phyloP scores from a whole-genome alignment of 2,329 filamentous ascomycete genomes.

The Aureobasidium leucospermi region DNA sequence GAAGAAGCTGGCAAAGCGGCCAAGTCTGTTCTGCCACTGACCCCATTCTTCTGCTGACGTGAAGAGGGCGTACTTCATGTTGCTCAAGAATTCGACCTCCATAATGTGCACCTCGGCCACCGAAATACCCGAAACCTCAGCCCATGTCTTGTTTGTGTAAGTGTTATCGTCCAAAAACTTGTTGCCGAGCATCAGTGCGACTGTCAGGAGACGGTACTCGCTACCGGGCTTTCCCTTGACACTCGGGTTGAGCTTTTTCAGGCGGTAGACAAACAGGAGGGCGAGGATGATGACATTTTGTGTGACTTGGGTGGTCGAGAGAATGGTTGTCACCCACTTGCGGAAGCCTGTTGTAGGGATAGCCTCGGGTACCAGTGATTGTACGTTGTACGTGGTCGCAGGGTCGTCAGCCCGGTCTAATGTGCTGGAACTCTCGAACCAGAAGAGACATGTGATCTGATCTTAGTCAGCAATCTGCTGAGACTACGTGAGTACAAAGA shows the following conservation, averaged over 20 bases:
- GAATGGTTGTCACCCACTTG: slow-evolving; percentile 87
- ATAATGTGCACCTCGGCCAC: slow-evolving; percentile 96
- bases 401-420: slow-evolving; percentile 64
- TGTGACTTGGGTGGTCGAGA: slow-evolving; percentile 91
- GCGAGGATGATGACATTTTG: slow-evolving; percentile 91
- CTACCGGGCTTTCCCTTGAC: slow-evolving; percentile 90
- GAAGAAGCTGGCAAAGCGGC: slow-evolving; percentile 77
- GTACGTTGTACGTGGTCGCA: slow-evolving; percentile 27
- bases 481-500: neutral
- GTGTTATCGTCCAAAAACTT: slow-evolving; percentile 99
- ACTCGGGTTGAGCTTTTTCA: slow-evolving; percentile 82
- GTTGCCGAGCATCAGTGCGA: slow-evolving; percentile 95
- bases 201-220: slow-evolving; percentile 85
- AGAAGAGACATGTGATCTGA: slow-evolving; percentile 92
- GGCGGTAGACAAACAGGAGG: slow-evolving; percentile 81
- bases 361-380: slow-evolving; percentile 60
- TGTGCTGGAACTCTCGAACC: slow-evolving; percentile 86
- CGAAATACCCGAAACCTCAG: slow-evolving; percentile 88
- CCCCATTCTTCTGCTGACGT: slow-evolving; percentile 82
- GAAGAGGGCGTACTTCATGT: slow-evolving; percentile 90
- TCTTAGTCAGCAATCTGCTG: slow-evolving; percentile 17
- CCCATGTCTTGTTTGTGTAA: slow-evolving; percentile 99
- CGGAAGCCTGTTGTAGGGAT: slow-evolving; percentile 72
- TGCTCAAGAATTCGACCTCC: slow-evolving; percentile 99
- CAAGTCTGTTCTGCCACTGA: slow-evolving; percentile 75